Evolutionary conservation across 257 asterid species (phyloP).

Genomic region (Fraxinus pennsylvanica): DNA sequence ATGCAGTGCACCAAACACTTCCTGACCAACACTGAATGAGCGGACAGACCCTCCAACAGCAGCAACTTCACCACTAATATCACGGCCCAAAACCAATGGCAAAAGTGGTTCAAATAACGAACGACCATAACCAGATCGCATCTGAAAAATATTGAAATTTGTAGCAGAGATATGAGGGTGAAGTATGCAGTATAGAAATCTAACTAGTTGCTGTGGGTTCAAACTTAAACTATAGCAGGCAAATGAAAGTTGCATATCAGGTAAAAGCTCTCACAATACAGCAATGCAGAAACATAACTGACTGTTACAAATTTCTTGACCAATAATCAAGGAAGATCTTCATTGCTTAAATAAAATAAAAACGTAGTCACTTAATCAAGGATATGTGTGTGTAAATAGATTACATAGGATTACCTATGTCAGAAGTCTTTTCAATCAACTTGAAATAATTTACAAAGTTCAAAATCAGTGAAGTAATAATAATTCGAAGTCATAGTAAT

Average conservation of each 20-base stretch:
- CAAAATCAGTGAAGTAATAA: neutral
- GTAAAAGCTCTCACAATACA: neutral
- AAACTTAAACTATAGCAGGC: neutral
- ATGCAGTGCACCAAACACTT: slow-evolving; percentile 95
- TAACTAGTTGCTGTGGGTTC: neutral
- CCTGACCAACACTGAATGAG: slow-evolving; percentile 76
- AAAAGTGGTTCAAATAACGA: slow-evolving; percentile 78
- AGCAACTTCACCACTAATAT: slow-evolving; percentile 94
- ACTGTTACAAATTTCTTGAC: neutral
- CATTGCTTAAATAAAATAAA: neutral
- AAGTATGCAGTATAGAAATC: neutral
- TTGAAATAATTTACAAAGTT: neutral
- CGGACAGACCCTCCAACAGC: slow-evolving; percentile 74
- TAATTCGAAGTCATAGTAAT: neutral
- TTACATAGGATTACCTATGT: neutral
- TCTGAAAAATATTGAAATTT: slow-evolving; percentile 47
- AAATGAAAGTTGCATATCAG: neutral
- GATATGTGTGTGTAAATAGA: neutral
- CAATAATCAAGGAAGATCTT: neutral
- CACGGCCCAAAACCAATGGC: slow-evolving; percentile 94
- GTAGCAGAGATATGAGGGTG: neutral
- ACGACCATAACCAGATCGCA: slow-evolving; percentile 96
- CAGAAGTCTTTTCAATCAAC: neutral
- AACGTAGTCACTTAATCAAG: neutral
- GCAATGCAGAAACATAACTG: neutral